A percentile compares a stretch with the other conserved stretches of the same genome.
Conservation (phyloP, 1,284 basidiomycete species). For the Trichosporon sp. region DNA sequence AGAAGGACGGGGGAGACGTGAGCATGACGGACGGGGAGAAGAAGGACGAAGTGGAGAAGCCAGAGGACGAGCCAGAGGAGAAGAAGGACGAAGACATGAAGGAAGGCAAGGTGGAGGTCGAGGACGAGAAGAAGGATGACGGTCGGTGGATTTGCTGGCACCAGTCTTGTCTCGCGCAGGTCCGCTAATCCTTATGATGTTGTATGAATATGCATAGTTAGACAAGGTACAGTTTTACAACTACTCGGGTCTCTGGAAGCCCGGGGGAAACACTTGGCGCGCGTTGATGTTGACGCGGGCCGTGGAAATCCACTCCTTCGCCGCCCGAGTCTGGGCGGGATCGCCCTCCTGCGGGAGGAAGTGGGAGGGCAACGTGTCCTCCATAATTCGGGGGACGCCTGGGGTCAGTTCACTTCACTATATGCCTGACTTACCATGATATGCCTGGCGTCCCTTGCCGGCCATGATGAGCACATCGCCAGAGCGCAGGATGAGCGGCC, state of each 20-base stretch:
- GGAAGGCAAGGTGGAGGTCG: not conserved
- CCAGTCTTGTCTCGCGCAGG: conserved; percentile 18
- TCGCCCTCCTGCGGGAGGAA: conserved; percentile 55
- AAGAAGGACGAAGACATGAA: conserved; percentile 46
- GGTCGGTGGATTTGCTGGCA: conserved; percentile 32
- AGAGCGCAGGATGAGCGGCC: conserved; percentile 76
- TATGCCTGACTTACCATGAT: conserved; percentile 68
- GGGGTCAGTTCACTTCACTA: not conserved
- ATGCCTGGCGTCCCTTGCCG: conserved; percentile 76
- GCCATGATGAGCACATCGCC: conserved; percentile 92
- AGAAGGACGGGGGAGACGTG: not conserved
- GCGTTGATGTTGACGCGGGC: conserved; percentile 80
- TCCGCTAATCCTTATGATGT: not conserved
- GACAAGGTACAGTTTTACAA: not conserved
- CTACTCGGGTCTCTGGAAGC: conserved; percentile 25
- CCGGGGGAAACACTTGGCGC: conserved; percentile 66
- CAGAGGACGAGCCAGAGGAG: not conserved
- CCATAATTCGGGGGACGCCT: conserved; percentile 86
- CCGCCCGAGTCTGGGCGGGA: conserved; percentile 57
- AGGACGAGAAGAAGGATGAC: conserved; percentile 18
- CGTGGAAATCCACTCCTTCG: conserved; percentile 60
- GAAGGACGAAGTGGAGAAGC: conserved; percentile 5
- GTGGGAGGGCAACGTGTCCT: conserved; percentile 71
- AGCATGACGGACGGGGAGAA: conserved; percentile 14
- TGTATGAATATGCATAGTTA: conserved; percentile 11